Base-by-base conservation (phyloP, 2,329 filamentous ascomycete species). In the Rhinocladiella similis region DNA sequence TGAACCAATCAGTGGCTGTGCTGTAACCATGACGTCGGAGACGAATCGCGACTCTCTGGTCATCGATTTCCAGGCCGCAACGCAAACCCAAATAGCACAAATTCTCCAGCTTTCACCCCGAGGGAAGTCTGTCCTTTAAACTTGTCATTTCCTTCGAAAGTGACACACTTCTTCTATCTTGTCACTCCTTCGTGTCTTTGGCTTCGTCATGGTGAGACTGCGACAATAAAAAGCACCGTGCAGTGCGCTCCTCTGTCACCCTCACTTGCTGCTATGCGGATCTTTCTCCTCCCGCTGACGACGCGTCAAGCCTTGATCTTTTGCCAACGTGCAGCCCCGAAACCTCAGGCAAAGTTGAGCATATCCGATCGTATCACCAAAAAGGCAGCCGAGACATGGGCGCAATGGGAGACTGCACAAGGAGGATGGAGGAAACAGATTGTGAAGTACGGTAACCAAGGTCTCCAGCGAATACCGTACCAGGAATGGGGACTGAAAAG, bases 401-500 rank as follows among this genome's bases (percentile, higher is more conserved):
- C 89, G 3, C 77, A 79, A 56, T 97, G 93, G 92, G 94, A 97
- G 74, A 85, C 88, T 71, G 88, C 87, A 64, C 86, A 92, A 16
- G 80, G 80, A 43, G 89, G 90, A 52, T 97, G 94, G 94, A 91
- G 97, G 78, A 91, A 88, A 69, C 85, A 85, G 65, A 81, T 97
- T 18, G 93, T 94, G 50, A 80, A 83, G 57, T 95, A 93, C 72
- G 94, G 94, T 54, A 97, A 99, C 75, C 79, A 85, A 47, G 85
- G 90, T 14, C 83, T 99, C 59, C 86, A 90, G 66, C 85, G 90
- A 61, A 96, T 99, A 67, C 90, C 94, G 2, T 97, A 90, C 71
- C 90, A 97, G 75, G 94, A 99, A 86, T 99, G 94, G 94, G 91
- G 90, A 0, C 80, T 99, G 64, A 97, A 97, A 77, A 96, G 91